A percentile compares a stretch with the other conserved stretches of the same genome.
Conservation (phyloP, 2,329 filamentous ascomycete species). For the Neonectria coccinea region DNA sequence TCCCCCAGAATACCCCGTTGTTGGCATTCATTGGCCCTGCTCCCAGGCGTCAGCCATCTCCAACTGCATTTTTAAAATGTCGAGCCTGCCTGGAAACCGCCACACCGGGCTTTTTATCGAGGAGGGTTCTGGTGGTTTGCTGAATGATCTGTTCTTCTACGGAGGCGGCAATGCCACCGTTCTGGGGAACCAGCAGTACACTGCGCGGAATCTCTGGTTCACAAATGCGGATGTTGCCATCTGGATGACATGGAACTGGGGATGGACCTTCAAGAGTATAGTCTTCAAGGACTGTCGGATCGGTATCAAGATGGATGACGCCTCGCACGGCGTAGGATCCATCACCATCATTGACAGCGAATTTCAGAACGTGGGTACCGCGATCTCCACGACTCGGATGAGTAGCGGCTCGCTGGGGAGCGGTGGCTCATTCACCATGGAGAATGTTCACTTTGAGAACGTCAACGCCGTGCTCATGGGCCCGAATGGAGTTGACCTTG, state of each 20-base stretch:
- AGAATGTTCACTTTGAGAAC: slow-evolving; percentile 58
- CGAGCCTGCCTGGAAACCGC: slow-evolving; percentile 57
- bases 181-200: slow-evolving; percentile 78
- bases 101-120: slow-evolving; percentile 73
- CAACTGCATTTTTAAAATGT: slow-evolving; percentile 68
- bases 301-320: slow-evolving; percentile 73
- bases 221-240: slow-evolving; percentile 74
- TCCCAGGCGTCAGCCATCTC: slow-evolving; percentile 72
- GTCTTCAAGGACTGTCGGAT: slow-evolving; percentile 72
- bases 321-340: slow-evolving; percentile 73
- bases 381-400: slow-evolving; percentile 71
- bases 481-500: slow-evolving; percentile 35
- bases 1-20: slow-evolving; percentile 56
- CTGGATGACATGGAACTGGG: slow-evolving; percentile 81
- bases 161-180: slow-evolving; percentile 72
- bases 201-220: slow-evolving; percentile 75
- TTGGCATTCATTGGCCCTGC: slow-evolving; percentile 76
- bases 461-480: slow-evolving; percentile 48
- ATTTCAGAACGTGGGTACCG: slow-evolving; percentile 74
- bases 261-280: slow-evolving; percentile 78
- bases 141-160: slow-evolving; percentile 77
- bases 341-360: slow-evolving; percentile 80
- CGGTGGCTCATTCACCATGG: slow-evolving; percentile 58
- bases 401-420: slow-evolving; percentile 49
- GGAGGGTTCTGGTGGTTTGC: slow-evolving; percentile 73